These are phyloP conservation scores for Emericellopsis terricola DNA, from an alignment of 495 filamentous ascomycete species.

Conservation along the genomic window DNA sequence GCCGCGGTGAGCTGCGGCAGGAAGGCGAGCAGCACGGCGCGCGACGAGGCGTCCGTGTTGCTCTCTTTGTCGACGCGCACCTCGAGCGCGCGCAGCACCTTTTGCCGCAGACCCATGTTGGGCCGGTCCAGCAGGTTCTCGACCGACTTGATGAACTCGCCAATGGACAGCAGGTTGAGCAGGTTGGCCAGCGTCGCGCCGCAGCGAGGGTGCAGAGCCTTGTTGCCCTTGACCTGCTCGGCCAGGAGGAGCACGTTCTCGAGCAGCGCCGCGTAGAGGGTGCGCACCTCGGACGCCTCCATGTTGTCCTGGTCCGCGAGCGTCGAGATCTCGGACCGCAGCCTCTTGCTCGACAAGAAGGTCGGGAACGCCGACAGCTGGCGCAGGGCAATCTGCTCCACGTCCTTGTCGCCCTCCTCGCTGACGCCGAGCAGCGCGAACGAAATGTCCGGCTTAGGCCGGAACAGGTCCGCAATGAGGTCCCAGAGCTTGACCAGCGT, in stretches of 20 bases:
- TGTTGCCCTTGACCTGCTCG: conserved; percentile 38
- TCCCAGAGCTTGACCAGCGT: conserved; percentile 55
- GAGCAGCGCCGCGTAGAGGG: conserved; percentile 52
- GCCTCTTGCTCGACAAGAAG: conserved; percentile 28
- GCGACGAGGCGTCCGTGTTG: conserved; percentile 43
- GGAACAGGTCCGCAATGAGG: conserved; percentile 52
- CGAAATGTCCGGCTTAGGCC: conserved; percentile 49
- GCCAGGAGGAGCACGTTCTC: conserved; percentile 46
- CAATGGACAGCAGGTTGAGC: conserved; percentile 60
- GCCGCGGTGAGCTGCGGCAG: conserved; percentile 57
- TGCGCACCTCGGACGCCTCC: conserved; percentile 40
- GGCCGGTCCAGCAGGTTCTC: conserved; percentile 57
- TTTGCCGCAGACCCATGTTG: conserved; percentile 52
- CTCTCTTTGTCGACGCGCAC: conserved; percentile 50
- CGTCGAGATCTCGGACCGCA: conserved; percentile 28
- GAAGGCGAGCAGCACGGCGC: conserved; percentile 56
- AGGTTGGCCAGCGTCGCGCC: conserved; percentile 53
- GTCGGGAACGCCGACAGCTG: conserved; percentile 41
- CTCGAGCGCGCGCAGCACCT: conserved; percentile 64
- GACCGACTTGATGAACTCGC: conserved; percentile 71
- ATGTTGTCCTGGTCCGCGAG: conserved; percentile 35
- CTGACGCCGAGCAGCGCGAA: conserved; percentile 44
- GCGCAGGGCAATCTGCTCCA: conserved; percentile 38
- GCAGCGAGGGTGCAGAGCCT: conserved; percentile 42
- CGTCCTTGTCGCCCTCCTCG: conserved; percentile 37